These are phyloP conservation scores for Hypoxylon perforatum DNA, from an alignment of 495 filamentous ascomycete species.

Conservation along the genomic window DNA sequence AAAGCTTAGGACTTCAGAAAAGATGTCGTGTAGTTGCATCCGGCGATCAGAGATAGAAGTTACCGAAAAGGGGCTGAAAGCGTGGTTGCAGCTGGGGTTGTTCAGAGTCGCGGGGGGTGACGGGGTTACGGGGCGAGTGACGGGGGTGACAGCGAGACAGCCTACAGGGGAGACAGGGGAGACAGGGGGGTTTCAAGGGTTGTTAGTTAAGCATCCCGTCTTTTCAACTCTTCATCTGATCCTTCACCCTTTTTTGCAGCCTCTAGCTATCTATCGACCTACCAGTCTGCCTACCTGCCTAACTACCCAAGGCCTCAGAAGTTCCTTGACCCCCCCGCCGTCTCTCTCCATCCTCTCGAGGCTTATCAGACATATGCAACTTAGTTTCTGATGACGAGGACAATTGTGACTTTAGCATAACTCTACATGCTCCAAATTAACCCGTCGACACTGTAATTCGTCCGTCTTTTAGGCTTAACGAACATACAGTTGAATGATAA, in stretches of 20 bases:
- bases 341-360: not conserved
- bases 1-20: not conserved
- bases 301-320: not conserved
- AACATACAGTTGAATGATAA: slow-evolving; percentile 20
- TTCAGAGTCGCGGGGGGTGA: too few relatives aligned
- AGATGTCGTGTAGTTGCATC: slow-evolving; percentile 9
- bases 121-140: too few relatives aligned
- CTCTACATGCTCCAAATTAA: slow-evolving; percentile 20
- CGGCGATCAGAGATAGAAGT: slow-evolving; percentile 22
- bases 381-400: slow-evolving; percentile 4
- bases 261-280: too few relatives aligned
- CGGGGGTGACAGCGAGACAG: too few relatives aligned
- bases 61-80: slow-evolving; percentile 30
- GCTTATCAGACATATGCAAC: slow-evolving; percentile 7
- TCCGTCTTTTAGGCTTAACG: not conserved
- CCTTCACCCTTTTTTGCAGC: too few relatives aligned
- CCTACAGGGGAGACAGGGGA: too few relatives aligned
- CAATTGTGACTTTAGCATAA: not conserved
- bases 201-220: not conserved
- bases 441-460: slow-evolving; percentile 1
- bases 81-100: slow-evolving; percentile 1
- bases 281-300: too few relatives aligned
- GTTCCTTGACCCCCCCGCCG: not conserved
- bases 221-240: not conserved
- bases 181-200: too few relatives aligned